A percentile compares a stretch with the other conserved stretches of the same genome.
Conservation (phyloP, 2,329 filamentous ascomycete genomes). For the Pseudogymnoascus sp. region DNA sequence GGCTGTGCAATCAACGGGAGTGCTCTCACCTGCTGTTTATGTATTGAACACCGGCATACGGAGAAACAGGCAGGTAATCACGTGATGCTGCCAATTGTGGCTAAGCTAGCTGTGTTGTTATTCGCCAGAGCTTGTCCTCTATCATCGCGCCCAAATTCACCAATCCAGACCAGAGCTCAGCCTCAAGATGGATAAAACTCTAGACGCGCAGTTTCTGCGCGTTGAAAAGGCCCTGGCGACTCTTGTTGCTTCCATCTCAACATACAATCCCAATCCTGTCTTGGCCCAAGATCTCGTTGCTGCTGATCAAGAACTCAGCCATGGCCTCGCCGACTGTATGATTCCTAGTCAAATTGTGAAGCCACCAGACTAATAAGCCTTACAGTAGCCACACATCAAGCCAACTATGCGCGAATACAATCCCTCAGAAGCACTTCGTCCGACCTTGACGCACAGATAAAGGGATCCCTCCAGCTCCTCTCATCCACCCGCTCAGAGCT, state of each 20-base stretch:
- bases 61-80: background rate
- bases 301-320: conserved; percentile 60
- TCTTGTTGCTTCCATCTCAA: conserved; percentile 71
- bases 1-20: conserved; percentile 8
- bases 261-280: conserved; percentile 66
- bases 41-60: background rate
- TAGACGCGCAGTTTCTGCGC: conserved; percentile 56
- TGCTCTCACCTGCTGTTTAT: background rate
- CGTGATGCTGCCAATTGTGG: background rate
- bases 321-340: conserved; percentile 57
- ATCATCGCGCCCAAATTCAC: too few relatives aligned
- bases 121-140: background rate
- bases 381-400: conserved; percentile 64
- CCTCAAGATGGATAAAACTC: conserved; percentile 49
- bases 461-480: conserved; percentile 59
- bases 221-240: conserved; percentile 58
- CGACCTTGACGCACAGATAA: conserved; percentile 63
- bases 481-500: conserved; percentile 67
- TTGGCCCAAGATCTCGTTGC: conserved; percentile 61
- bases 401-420: conserved; percentile 61
- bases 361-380: background rate
- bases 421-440: conserved; percentile 58
- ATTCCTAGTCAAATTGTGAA: conserved; percentile 6
- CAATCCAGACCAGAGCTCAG: background rate
- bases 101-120: background rate